Conservation (phyloP, 441 rosid genomes). For the Raphanus hybrid region DNA sequence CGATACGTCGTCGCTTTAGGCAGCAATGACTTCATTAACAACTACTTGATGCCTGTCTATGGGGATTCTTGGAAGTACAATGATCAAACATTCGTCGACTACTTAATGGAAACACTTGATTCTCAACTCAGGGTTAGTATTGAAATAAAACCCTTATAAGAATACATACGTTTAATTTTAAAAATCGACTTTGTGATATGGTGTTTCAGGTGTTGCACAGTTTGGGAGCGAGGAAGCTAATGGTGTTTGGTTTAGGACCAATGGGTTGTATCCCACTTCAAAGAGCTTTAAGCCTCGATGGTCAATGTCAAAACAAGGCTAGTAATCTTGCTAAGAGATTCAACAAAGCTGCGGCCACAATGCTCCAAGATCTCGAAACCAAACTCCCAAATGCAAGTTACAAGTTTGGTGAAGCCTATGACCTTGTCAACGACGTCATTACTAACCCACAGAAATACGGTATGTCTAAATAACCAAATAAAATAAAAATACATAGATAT, state of each 20-base stretch:
- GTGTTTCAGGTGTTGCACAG: conserved; percentile 53
- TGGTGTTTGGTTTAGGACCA: conserved; percentile 91
- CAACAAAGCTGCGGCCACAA: conserved; percentile 63
- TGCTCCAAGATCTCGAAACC: conserved; percentile 47
- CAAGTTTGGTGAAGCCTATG: conserved; percentile 86
- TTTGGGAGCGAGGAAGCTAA: conserved; percentile 71
- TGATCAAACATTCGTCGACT: conserved; percentile 62
- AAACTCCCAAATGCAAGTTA: conserved; percentile 63
- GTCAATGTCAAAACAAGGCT: conserved; percentile 70
- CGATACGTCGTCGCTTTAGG: conserved; percentile 88
- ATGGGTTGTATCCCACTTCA: conserved; percentile 93
- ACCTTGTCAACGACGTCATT: conserved; percentile 76
- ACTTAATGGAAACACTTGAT: conserved; percentile 75
- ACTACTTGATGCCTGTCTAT: conserved; percentile 87
- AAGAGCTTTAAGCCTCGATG: conserved; percentile 68
- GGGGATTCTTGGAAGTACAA: conserved; percentile 83
- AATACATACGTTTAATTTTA: not conserved
- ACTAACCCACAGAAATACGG: conserved; percentile 68
- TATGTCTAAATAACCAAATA: conserved; percentile 14
- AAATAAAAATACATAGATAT: not conserved
- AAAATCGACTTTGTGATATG: not conserved
- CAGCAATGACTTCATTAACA: conserved; percentile 97
- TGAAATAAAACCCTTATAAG: not conserved
- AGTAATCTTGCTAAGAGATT: conserved; percentile 75
- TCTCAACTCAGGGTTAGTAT: conserved; percentile 64